phyloP scores from a whole-genome alignment of 768 basidiomycete species.

The Leccinum subtestaceum region DNA sequence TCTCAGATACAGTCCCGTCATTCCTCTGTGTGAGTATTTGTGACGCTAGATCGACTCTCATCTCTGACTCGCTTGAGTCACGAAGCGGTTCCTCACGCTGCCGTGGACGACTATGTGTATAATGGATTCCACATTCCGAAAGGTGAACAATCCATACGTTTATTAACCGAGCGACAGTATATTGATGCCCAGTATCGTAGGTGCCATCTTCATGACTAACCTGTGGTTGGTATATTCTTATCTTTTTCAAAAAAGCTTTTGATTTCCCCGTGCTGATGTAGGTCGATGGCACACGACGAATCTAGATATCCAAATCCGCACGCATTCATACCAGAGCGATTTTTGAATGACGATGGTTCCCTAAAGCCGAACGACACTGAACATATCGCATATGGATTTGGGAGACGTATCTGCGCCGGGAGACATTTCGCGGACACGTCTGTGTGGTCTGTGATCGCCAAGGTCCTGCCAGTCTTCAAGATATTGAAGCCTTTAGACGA shows the following conservation, averaged over 20 bases:
- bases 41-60: rapidly evolving
- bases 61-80: background rate
- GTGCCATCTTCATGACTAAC: background rate
- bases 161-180: background rate
- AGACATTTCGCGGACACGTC: background rate
- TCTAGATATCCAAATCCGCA: background rate
- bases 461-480: background rate
- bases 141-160: background rate
- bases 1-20: background rate
- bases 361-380: background rate
- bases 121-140: background rate
- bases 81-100: background rate
- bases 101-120: background rate
- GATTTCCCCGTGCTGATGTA: background rate
- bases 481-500: background rate
- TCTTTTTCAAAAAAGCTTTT: background rate
- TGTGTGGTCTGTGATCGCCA: background rate
- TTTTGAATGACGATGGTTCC: background rate
- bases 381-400: background rate
- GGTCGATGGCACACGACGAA: conserved; percentile 3
- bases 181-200: background rate
- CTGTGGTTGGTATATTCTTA: background rate
- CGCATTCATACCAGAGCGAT: background rate
- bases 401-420: background rate
- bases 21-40: background rate